These are phyloP conservation scores for Oidiodendron maius DNA, from an alignment of 495 filamentous ascomycete species.

Conservation along the genomic window DNA sequence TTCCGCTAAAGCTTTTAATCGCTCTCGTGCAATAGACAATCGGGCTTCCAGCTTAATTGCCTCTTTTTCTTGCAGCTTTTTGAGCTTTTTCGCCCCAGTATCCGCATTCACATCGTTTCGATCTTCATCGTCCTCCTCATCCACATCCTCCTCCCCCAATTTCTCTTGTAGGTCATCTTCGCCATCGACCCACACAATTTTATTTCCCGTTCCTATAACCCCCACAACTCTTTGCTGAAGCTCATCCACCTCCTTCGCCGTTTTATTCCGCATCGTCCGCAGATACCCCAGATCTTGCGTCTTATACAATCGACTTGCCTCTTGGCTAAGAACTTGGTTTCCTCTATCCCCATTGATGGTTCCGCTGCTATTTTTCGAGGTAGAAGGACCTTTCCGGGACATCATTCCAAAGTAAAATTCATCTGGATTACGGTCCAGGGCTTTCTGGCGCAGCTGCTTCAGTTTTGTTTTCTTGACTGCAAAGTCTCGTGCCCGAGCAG, in stretches of 20 bases:
- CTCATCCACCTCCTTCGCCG: slow-evolving; percentile 34
- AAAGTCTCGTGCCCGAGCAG: slow-evolving; percentile 82
- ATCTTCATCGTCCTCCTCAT: slow-evolving; percentile 23
- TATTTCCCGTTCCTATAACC: slow-evolving; percentile 15
- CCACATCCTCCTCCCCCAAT: slow-evolving; percentile 9
- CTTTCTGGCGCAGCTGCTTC: slow-evolving; percentile 73
- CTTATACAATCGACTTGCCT: slow-evolving; percentile 83
- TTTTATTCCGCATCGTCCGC: slow-evolving; percentile 52
- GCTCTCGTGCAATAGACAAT: slow-evolving; percentile 59
- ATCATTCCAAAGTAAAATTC: slow-evolving; percentile 96
- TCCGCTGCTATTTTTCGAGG: slow-evolving; percentile 31
- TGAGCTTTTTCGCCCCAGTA: slow-evolving; percentile 4
- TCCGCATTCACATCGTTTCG: slow-evolving; percentile 22
- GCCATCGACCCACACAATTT: slow-evolving; percentile 20
- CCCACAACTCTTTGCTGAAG: slow-evolving; percentile 38
- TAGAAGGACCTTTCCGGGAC: slow-evolving; percentile 38
- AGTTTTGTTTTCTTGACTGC: slow-evolving; percentile 78
- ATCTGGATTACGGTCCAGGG: slow-evolving; percentile 84
- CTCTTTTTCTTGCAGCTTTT: slow-evolving; percentile 16
- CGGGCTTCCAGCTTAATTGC: slow-evolving; percentile 31
- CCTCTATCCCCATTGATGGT: slow-evolving; percentile 58
- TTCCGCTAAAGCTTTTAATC: slow-evolving; percentile 61
- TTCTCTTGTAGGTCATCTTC: slow-evolving; percentile 11
- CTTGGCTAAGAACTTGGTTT: slow-evolving; percentile 51
- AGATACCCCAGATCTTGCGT: slow-evolving; percentile 93